Evolutionary conservation across 1,284 basidiomycete genomes (phyloP).

Genomic region (Stygiomarasmius scandens): DNA sequence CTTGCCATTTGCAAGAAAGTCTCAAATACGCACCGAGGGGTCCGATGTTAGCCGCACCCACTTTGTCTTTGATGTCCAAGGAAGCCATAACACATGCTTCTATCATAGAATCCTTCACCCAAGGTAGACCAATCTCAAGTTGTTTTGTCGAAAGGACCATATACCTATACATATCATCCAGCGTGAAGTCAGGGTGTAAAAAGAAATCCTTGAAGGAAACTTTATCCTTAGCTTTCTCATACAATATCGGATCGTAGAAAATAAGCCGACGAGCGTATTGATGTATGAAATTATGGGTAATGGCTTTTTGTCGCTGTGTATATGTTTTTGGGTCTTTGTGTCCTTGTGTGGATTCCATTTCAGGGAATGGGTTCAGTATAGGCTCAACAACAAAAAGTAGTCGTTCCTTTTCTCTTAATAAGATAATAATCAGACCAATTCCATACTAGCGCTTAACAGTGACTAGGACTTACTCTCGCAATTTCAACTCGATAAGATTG

Average conservation of each 20-base stretch:
- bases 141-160: not conserved
- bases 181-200: constrained; percentile 28
- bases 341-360: not conserved
- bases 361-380: constrained; percentile 9
- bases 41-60: too few relatives aligned
- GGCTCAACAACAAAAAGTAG: constrained; percentile 3
- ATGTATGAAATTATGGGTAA: not conserved
- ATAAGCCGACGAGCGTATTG: constrained; percentile 30
- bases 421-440: not conserved
- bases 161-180: constrained; percentile 25
- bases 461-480: constrained; percentile 21
- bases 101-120: constrained; percentile 32
- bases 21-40: too few relatives aligned
- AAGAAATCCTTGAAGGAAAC: constrained; percentile 33
- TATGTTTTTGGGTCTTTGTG: too few relatives aligned
- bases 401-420: constrained; percentile 13
- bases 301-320: not conserved
- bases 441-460: not conserved
- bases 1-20: too few relatives aligned
- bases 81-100: constrained; percentile 27
- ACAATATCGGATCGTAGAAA: constrained; percentile 28
- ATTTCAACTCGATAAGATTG: constrained; percentile 27
- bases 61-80: too few relatives aligned
- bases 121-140: constrained; percentile 20
- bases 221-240: constrained; percentile 27